Evolutionary conservation across 2,329 filamentous ascomycete genomes (phyloP).

Genomic region (Verticillium zaregamsianum): DNA sequence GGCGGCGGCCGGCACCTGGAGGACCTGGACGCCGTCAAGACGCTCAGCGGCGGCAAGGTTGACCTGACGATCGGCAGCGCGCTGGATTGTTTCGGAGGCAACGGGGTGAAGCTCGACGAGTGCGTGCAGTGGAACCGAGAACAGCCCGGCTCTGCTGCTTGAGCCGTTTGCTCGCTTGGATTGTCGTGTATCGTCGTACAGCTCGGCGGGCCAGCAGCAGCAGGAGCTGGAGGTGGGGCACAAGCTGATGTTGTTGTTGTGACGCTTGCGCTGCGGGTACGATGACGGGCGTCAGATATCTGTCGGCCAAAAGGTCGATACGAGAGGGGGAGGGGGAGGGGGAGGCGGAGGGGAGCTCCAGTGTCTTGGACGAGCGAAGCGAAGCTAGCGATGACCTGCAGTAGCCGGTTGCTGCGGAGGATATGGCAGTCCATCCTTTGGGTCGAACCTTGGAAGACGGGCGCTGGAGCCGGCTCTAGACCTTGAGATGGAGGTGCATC

Average conservation of each 20-base stretch:
- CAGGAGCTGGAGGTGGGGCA: background rate
- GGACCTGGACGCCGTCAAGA: conserved; percentile 79
- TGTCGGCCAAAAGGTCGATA: background rate
- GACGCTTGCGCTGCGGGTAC: background rate
- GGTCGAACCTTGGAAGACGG: background rate
- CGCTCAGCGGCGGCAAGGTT: conserved; percentile 73
- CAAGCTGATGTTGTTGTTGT: background rate
- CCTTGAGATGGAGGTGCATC: background rate
- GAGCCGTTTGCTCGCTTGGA: background rate
- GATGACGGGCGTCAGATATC: conserved; percentile 8
- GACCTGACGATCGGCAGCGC: conserved; percentile 96
- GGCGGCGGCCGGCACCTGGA: conserved; percentile 81
- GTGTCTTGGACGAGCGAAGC: background rate
- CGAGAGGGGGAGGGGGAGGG: background rate
- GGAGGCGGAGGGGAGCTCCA: background rate
- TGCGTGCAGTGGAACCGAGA: conserved; percentile 80
- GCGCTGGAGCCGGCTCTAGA: background rate
- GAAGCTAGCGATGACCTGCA: background rate
- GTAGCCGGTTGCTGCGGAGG: background rate
- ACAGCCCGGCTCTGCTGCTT: background rate
- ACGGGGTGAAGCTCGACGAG: conserved; percentile 79
- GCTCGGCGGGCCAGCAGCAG: background rate
- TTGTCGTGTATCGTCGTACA: background rate
- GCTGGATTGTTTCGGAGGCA: conserved; percentile 90
- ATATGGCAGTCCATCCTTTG: background rate